phyloP scores from a whole-genome alignment of 2,329 filamentous ascomycete species.

The Hypoxylon sp. region DNA sequence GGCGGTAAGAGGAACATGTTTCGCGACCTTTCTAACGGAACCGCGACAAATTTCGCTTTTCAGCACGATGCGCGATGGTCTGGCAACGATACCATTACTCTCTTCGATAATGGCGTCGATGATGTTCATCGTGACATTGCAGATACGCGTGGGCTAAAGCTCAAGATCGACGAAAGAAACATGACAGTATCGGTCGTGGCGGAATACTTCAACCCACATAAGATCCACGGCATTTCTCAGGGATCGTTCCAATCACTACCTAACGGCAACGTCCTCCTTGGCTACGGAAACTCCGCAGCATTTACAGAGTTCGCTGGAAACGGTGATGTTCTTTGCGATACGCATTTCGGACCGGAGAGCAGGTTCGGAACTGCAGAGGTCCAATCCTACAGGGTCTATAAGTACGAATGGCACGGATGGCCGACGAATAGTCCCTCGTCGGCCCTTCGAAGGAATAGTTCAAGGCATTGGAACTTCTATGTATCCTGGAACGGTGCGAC shows the following conservation, averaged over 20 bases:
- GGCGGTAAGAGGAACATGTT: slow-evolving; percentile 64
- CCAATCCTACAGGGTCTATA: slow-evolving; percentile 52
- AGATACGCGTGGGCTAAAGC: slow-evolving; percentile 51
- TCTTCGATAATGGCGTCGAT: slow-evolving; percentile 62
- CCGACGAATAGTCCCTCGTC: slow-evolving; percentile 44
- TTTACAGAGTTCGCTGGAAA: slow-evolving; percentile 50
- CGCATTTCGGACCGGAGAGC: slow-evolving; percentile 44
- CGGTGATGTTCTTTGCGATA: slow-evolving; percentile 48
- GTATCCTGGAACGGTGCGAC: slow-evolving; percentile 59
- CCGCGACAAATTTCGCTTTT: slow-evolving; percentile 63
- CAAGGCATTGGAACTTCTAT: slow-evolving; percentile 51
- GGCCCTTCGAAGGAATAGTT: slow-evolving; percentile 44
- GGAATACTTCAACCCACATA: slow-evolving; percentile 58
- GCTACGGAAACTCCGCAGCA: slow-evolving; percentile 57
- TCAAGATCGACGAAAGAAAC: slow-evolving; percentile 55
- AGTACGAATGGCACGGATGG: slow-evolving; percentile 49
- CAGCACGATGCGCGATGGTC: slow-evolving; percentile 67
- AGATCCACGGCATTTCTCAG: slow-evolving; percentile 59
- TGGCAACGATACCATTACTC: slow-evolving; percentile 57
- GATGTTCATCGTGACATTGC: slow-evolving; percentile 52
- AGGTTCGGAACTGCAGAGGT: slow-evolving; percentile 44
- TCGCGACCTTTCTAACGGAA: slow-evolving; percentile 57
- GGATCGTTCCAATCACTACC: slow-evolving; percentile 61
- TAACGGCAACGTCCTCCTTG: slow-evolving; percentile 60
- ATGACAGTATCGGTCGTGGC: slow-evolving; percentile 56